Conservation (phyloP, 2,329 filamentous ascomycete genomes). For the Colletotrichum sansevieriae region DNA sequence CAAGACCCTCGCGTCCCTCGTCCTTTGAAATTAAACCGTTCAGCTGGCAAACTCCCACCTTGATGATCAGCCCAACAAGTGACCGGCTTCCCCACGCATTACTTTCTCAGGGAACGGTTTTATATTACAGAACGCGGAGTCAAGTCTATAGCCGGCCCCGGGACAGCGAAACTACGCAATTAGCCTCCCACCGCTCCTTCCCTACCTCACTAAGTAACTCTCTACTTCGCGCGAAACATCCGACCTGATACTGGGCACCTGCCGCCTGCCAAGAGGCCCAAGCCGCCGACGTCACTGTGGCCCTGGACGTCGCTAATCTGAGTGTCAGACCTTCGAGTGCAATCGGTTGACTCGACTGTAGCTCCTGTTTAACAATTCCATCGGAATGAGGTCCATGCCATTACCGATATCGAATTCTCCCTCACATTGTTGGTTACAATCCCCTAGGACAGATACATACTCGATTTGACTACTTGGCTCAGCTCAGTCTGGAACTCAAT, state of each 20-base stretch:
- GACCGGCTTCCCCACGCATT: conserved; percentile 8
- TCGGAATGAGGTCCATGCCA: conserved; percentile 33
- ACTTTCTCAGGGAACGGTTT: conserved; percentile 26
- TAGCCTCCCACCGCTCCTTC: not conserved
- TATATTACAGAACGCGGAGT: conserved; percentile 12
- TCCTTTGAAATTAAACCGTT: conserved; percentile 31
- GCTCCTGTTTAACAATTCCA: conserved; percentile 11
- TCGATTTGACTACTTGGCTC: conserved; percentile 1
- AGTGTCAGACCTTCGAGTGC: not conserved
- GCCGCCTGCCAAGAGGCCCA: conserved; percentile 24
- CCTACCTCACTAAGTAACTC: not conserved
- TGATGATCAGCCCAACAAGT: conserved; percentile 1
- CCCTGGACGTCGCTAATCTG: conserved; percentile 14
- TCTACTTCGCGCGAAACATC: conserved; percentile 6
- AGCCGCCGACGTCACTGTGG: conserved; percentile 39
- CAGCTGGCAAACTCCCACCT: conserved; percentile 16
- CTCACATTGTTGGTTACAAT: conserved; percentile 8
- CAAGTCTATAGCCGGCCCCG: not conserved
- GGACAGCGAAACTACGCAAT: conserved; percentile 25
- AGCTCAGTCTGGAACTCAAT: conserved; percentile 25
- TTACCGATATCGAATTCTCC: conserved; percentile 17
- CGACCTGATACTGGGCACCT: not conserved
- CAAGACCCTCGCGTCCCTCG: conserved; percentile 32
- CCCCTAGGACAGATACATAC: not conserved
- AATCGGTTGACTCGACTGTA: conserved; percentile 25